Conservation (phyloP, 495 filamentous ascomycete species). For the Aspergillus olivimuriae region DNA sequence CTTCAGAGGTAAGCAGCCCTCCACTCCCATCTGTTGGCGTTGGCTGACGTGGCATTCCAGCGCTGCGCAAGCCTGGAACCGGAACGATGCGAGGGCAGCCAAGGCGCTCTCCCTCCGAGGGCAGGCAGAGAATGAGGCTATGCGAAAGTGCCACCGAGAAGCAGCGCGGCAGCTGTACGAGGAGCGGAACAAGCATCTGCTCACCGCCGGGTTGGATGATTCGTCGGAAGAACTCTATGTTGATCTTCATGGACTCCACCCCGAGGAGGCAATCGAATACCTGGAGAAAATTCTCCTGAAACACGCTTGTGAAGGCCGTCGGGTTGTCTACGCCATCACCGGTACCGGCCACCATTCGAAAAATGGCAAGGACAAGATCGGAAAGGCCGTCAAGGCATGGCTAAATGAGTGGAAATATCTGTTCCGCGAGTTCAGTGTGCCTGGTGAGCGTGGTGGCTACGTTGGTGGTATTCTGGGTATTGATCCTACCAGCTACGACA, state of each 20-base stretch:
- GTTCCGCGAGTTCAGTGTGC: slow-evolving; percentile 92
- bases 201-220: slow-evolving; percentile 32
- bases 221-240: slow-evolving; percentile 74
- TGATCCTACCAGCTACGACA: slow-evolving; percentile 85
- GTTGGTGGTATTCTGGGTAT: slow-evolving; percentile 93
- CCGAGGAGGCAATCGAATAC: slow-evolving; percentile 95
- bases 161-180: slow-evolving; percentile 90
- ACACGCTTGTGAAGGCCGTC: slow-evolving; percentile 58
- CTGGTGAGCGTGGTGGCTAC: slow-evolving; percentile 71
- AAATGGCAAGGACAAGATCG: slow-evolving; percentile 97
- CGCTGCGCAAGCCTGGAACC: slow-evolving; percentile 99
- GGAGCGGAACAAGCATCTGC: slow-evolving; percentile 75
- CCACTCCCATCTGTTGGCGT: slow-evolving; percentile 17
- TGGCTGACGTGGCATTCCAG: slow-evolving; percentile 35
- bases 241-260: slow-evolving; percentile 92
- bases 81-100: slow-evolving; percentile 92
- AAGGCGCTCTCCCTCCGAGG: slow-evolving; percentile 92
- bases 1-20: slow-evolving; percentile 66
- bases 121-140: slow-evolving; percentile 92
- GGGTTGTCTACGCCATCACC: slow-evolving; percentile 90
- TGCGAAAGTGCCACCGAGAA: slow-evolving; percentile 95
- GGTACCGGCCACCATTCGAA: slow-evolving; percentile 97
- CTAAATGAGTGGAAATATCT: slow-evolving; percentile 94
- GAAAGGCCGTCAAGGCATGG: slow-evolving; percentile 85
- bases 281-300: slow-evolving; percentile 80